phyloP scores from a whole-genome alignment of 169 alveolate genomes.

The Babesia ovata region DNA sequence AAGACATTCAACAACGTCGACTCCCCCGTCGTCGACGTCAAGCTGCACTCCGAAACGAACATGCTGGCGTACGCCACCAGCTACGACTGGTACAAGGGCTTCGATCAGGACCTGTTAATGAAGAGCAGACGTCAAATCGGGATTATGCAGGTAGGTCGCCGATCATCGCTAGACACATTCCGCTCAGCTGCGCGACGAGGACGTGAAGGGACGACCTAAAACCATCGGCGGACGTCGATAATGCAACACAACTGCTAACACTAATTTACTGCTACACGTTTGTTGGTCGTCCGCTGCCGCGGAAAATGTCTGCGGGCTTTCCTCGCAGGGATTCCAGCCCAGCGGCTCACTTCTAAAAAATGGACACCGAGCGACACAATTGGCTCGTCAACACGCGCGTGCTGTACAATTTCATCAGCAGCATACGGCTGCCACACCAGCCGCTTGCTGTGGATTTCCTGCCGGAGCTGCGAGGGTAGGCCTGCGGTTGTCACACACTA shows the following conservation, averaged over 20 bases:
- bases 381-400: constrained; percentile 68
- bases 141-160: constrained; percentile 51
- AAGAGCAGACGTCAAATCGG: constrained; percentile 45
- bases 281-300: too few relatives aligned
- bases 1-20: constrained; percentile 57
- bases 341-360: neutral
- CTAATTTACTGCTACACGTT: too few relatives aligned
- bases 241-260: neutral
- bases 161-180: neutral
- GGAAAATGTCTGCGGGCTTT: too few relatives aligned
- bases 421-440: constrained; percentile 61
- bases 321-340: neutral
- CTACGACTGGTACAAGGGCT: constrained; percentile 70
- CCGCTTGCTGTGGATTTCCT: constrained; percentile 66
- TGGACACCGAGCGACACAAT: constrained; percentile 66
- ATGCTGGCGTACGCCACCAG: constrained; percentile 70
- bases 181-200: constrained; percentile 20
- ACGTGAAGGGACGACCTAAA: constrained; percentile 23
- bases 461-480: constrained; percentile 36
- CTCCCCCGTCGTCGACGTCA: constrained; percentile 70
- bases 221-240: constrained; percentile 26
- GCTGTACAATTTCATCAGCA: constrained; percentile 64
- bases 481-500: constrained; percentile 1
- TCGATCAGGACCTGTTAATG: constrained; percentile 28
- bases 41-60: constrained; percentile 52